These are phyloP conservation scores for Fagus sylvatica DNA, from an alignment of 306 rosid species.

Conservation along the genomic window DNA sequence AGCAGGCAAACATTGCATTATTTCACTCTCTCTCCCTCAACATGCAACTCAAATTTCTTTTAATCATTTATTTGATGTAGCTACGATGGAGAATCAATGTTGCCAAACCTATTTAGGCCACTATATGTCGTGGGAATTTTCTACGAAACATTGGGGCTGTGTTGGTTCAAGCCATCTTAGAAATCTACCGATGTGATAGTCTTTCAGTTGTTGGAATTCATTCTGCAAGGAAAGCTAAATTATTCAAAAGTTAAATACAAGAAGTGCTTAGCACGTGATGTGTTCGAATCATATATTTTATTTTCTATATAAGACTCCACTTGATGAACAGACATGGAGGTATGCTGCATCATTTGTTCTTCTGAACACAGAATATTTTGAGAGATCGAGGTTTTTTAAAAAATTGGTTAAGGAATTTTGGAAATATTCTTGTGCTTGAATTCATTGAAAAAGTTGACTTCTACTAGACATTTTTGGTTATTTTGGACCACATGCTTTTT, in stretches of 20 bases:
- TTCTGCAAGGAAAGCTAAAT: conserved; percentile 45
- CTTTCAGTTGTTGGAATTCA: conserved; percentile 19
- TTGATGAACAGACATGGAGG: too few species aligned
- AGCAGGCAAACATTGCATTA: too few species aligned
- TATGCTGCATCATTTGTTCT: too few species aligned
- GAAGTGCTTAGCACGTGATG: too few species aligned
- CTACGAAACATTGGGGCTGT: conserved; percentile 19
- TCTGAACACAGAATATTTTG: conserved; percentile 1
- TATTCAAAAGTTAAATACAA: conserved; percentile 37
- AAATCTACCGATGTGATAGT: conserved; percentile 23
- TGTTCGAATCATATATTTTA: too few species aligned
- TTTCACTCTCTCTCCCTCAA: too few species aligned
- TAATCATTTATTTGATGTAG: conserved; percentile 14
- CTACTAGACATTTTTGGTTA: conserved; percentile 28
- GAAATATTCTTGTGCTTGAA: conserved; percentile 38
- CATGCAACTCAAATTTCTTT: too few species aligned
- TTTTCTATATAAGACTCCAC: too few species aligned
- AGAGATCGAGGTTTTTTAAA: conserved; percentile 36
- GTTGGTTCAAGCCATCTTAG: conserved; percentile 41
- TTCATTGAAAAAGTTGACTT: conserved; percentile 48
- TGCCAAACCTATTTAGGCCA: conserved; percentile 34
- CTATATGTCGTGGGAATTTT: conserved; percentile 15
- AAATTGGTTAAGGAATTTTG: conserved; percentile 40
- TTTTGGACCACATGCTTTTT: conserved; percentile 32
- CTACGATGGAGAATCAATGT: conserved; percentile 45